phyloP scores from a whole-genome alignment of 768 basidiomycete genomes.

The Leccinum longicurvipes region DNA sequence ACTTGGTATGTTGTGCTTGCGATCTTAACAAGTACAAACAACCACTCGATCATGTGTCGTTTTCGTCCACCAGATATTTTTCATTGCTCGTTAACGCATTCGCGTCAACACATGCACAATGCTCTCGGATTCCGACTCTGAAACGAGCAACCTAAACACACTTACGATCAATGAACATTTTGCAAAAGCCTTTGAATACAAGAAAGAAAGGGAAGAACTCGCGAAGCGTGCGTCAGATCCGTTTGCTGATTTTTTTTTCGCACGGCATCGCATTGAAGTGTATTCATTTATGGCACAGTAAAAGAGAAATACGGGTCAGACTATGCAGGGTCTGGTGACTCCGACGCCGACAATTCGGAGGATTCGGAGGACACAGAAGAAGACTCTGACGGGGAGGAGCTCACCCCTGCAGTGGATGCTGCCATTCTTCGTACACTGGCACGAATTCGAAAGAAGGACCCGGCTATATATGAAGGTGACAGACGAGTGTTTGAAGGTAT shows the following conservation, averaged over 20 bases:
- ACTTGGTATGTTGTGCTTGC: constrained; percentile 1
- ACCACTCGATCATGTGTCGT: not conserved
- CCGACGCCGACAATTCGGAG: constrained; percentile 36
- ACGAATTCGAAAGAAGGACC: constrained; percentile 78
- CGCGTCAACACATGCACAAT: constrained; percentile 24
- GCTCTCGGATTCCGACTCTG: constrained; percentile 50
- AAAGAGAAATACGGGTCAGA: constrained; percentile 88
- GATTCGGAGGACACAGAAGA: constrained; percentile 80
- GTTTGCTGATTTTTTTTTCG: not conserved
- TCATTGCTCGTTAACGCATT: not conserved
- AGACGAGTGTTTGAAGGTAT: constrained; percentile 81
- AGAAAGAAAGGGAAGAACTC: constrained; percentile 84
- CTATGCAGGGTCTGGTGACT: constrained; percentile 35
- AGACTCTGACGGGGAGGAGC: constrained; percentile 92
- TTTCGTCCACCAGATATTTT: not conserved
- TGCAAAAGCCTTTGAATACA: constrained; percentile 79
- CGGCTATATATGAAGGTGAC: constrained; percentile 72
- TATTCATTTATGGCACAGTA: constrained; percentile 39
- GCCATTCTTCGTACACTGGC: constrained; percentile 91
- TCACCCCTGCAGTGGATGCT: constrained; percentile 90
- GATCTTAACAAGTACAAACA: constrained; percentile 21
- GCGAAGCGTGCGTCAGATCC: constrained; percentile 54
- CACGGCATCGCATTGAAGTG: not conserved
- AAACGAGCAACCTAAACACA: constrained; percentile 41
- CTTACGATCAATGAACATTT: constrained; percentile 72